A percentile compares a stretch with the other conserved stretches of the same genome.
These are phyloP conservation scores for Skeletonema potamos DNA, from an alignment of 108 stramenopile species.

Conservation along the genomic window DNA sequence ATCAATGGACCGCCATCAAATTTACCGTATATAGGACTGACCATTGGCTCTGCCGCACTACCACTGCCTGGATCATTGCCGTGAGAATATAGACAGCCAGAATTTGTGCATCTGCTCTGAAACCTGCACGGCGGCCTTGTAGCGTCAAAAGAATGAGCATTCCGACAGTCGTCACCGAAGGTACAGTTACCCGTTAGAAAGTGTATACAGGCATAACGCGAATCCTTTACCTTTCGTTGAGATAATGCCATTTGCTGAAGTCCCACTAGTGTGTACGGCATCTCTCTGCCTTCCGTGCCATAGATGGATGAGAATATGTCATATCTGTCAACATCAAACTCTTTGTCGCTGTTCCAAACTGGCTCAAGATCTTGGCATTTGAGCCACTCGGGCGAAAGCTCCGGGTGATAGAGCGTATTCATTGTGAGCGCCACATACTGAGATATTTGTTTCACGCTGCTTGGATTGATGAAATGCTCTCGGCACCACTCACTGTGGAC, in stretches of 20 bases:
- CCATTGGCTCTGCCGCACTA: neutral
- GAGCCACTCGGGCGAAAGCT: constrained; percentile 55
- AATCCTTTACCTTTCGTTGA: constrained; percentile 7
- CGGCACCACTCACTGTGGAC: constrained; percentile 51
- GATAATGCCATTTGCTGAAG: constrained; percentile 16
- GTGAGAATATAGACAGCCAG: constrained; percentile 31
- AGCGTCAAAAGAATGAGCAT: constrained; percentile 32
- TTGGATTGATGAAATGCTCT: constrained; percentile 50
- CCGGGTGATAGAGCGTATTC: constrained; percentile 37
- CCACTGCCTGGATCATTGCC: neutral
- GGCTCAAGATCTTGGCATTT: constrained; percentile 41
- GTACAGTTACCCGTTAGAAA: constrained; percentile 27
- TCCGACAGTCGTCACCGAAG: constrained; percentile 32
- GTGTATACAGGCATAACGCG: constrained; percentile 34
- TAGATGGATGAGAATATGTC: constrained; percentile 31
- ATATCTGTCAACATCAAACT: constrained; percentile 1
- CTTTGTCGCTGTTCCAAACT: constrained; percentile 34
- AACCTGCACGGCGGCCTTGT: constrained; percentile 25
- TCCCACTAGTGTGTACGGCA: constrained; percentile 11
- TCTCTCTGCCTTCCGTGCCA: constrained; percentile 9
- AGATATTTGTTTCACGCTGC: constrained; percentile 37
- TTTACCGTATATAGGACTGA: constrained; percentile 10
- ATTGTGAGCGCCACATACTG: constrained; percentile 36
- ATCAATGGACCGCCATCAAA: constrained; percentile 17
- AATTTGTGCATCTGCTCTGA: constrained; percentile 31